Evolutionary conservation across 2,329 filamentous ascomycete genomes (phyloP), one percentile per base, ranked within the genome.

Genomic region (Sarocladiaceae sp.): DNA sequence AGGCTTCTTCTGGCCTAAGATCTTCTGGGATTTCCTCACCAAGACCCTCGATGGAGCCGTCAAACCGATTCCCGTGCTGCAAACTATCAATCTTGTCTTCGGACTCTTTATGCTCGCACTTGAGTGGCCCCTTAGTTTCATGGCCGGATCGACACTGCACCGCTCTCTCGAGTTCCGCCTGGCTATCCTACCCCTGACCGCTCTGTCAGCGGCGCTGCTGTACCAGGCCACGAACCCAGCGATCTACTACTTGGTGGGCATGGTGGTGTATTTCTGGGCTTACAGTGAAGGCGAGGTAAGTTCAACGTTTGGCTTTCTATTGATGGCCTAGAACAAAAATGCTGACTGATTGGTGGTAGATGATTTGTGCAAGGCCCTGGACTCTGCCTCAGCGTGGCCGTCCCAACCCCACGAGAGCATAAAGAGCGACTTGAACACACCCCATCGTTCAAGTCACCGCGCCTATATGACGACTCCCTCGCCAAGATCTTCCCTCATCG

Each of bases 1-100:
- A 73, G 86, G 83, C 64, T 96, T 94, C 79, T 93, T 99, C 81
- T 99, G 92, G 91, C 94, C 94, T 59, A 99, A 99, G 71, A 87
- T 99, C 66, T 96, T 99, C 74, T 99, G 89, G 87, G 94, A 99
- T 71, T 96, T 96, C 69, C 73, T 94, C 59, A 97, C 93, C 55
- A 91, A 90, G 64, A 91, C 90, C 62, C 84, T 99, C 61, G 90
- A 99, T 66, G 79, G 76, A 52, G 88, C 87, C 47, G 90, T 97
- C 56, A 91, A 88, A 63, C 93, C 93, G 1, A 69, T 94, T n/a
- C 94, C 94, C 1, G 76, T 91, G 49, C 77, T 99, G 15, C 94
- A 99, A 68, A 88, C 87, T 63, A 79, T 97, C 73, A 99, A 99
- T 64, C 75, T 99, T 22, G 20, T 97, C 40, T 78, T 96, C 63